Percentiles rank a stretch among this genome's conserved stretches.
Conservation (phyloP, 2,329 filamentous ascomycete genomes). For the Xylariaceae sp. region DNA sequence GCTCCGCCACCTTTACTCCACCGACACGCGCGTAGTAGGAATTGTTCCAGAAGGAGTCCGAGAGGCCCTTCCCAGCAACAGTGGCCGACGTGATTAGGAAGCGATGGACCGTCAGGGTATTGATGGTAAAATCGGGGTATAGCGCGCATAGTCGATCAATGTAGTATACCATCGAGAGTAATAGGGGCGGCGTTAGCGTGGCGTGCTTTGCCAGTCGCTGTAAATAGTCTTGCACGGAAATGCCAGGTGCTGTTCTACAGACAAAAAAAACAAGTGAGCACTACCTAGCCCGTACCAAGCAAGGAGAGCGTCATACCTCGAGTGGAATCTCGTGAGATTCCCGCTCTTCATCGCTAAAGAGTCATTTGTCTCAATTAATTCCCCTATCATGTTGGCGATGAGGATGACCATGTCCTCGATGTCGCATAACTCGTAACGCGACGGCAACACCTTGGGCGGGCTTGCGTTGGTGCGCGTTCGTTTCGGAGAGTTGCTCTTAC, state of each 20-base stretch:
- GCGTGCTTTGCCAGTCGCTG: constrained; percentile 90
- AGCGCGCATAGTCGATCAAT: constrained; percentile 90
- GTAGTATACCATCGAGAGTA: constrained; percentile 99
- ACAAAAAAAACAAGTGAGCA: constrained; percentile 10
- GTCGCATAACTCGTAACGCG: constrained; percentile 73
- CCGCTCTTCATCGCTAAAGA: constrained; percentile 76
- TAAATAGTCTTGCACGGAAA: constrained; percentile 90
- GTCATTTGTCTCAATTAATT: constrained; percentile 91
- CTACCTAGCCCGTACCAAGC: neutral
- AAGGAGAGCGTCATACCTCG: constrained; percentile 52
- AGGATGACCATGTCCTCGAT: constrained; percentile 83
- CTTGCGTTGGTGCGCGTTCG: constrained; percentile 46
- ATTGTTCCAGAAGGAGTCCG: constrained; percentile 98
- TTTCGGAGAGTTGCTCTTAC: constrained; percentile 43
- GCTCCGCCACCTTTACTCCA: constrained; percentile 81
- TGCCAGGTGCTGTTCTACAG: constrained; percentile 65
- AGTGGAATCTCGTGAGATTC: constrained; percentile 90
- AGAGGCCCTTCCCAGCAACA: constrained; percentile 91
- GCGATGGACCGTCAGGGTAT: constrained; percentile 91
- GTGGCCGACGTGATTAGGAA: constrained; percentile 95
- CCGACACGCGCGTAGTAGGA: constrained; percentile 92
- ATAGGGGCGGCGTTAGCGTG: constrained; percentile 82
- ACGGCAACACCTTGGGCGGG: constrained; percentile 57
- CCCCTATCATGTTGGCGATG: constrained; percentile 91
- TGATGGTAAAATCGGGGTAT: constrained; percentile 93